Base-by-base conservation (phyloP, 768 basidiomycete genomes). In the Lentinus tigrinus region DNA sequence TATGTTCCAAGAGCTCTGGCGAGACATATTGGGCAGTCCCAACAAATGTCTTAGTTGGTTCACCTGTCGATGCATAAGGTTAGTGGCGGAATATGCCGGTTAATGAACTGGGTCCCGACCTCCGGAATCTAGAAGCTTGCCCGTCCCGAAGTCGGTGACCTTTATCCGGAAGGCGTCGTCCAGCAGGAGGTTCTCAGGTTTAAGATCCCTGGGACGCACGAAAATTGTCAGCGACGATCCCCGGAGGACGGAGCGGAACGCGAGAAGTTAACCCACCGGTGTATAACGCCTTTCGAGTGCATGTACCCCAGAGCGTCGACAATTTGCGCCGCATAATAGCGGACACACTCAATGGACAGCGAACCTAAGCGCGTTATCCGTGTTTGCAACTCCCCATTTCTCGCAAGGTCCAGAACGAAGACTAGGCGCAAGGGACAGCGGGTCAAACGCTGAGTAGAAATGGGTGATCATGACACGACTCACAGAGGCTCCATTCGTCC, bases 101-200 rank as follows among this genome's bases (percentile, higher is more conserved):
- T 66, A 38, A 62, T 61, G 28, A 39, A 39, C 26, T 64, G 50
- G n/a, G 54, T 13, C 73, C 84, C 66, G 54, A 86, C 86, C 72
- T 51, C 75, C 77, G 21, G 79, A 68, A 59, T 87, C 84, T 34
- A 87, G 74, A 60, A 91, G 76, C 73, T 91, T 90, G 19, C 93
- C 93, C 4, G 93, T 95, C 6, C 97, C 97, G 72, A 98, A 98
- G 71, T 99, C 97, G 16, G 94, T 92, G n/a, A 99, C 83, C 72
- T 94, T 96, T 69, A 97, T 85, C 53, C 93, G 85, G 74, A 88
- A 91, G 16, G 86, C 81, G 36, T 82, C 82, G 64, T 96, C 94
- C n/a, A 99, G 79, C 9, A 99, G 79, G 28, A 98, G 78, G 70
- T 98, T 98, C 72, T 91, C 90, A 10, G 90, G 90, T 70, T 92